Conservation (phyloP, 1,284 basidiomycete genomes). For the Ceratobasidium sp. region DNA sequence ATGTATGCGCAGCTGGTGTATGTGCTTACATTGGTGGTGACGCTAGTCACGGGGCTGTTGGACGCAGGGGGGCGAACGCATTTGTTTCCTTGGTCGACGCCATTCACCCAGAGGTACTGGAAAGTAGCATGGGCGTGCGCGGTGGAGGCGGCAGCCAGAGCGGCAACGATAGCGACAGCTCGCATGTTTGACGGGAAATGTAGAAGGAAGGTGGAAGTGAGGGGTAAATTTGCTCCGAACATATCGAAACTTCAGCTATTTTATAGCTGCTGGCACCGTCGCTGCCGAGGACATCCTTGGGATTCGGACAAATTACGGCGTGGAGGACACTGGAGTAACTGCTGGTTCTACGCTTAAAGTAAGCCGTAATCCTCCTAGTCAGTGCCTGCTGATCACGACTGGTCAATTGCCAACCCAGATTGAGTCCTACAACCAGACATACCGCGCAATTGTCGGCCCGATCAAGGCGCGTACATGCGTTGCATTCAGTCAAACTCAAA, state of each 20-base stretch:
- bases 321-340: no score
- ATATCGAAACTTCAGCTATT: no score
- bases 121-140: conserved; percentile 49
- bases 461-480: neutral
- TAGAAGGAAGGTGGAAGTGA: neutral
- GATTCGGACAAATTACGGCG: neutral
- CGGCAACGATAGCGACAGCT: conserved; percentile 16
- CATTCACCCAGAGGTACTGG: conserved; percentile 48
- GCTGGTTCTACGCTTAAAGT: no score
- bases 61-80: conserved; percentile 43
- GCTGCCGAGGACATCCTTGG: neutral
- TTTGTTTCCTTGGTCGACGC: conserved; percentile 32
- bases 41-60: conserved; percentile 45
- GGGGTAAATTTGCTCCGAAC: neutral
- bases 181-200: conserved; percentile 10
- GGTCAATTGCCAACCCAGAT: no score
- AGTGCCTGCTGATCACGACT: no score
- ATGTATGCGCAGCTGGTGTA: neutral
- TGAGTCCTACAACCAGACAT: conserved; percentile 12
- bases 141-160: conserved; percentile 38
- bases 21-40: conserved; percentile 30
- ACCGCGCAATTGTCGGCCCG: neutral
- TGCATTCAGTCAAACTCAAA: no score
- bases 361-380: no score
- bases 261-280: no score